A percentile compares a stretch with the other conserved stretches of the same genome.
phyloP scores from a whole-genome alignment of 139 green algal species.

The Picochlorum sp. region DNA sequence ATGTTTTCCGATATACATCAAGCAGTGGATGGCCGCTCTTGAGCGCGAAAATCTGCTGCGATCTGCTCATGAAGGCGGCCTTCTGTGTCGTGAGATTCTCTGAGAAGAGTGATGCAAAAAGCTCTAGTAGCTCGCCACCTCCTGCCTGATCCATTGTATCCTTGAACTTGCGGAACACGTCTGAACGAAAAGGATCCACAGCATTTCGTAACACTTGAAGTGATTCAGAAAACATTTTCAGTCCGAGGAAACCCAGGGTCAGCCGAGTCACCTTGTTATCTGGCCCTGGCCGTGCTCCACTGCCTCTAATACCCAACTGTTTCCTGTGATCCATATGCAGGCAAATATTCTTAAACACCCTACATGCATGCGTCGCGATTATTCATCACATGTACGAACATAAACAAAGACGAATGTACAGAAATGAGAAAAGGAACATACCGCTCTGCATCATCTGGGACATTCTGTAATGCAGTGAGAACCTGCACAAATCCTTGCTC shows the following conservation, averaged over 20 bases:
- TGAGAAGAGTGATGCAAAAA: constrained; percentile 43
- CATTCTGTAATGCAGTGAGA: constrained; percentile 17
- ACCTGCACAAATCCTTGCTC: constrained; percentile 18
- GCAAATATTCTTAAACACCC: too few species aligned
- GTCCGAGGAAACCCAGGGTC: too few species aligned
- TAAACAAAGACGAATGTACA: too few species aligned
- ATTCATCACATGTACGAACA: too few species aligned
- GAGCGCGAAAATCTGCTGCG: constrained; percentile 68
- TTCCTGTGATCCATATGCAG: too few species aligned
- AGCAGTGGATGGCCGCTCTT: constrained; percentile 56
- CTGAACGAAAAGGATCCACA: too few species aligned
- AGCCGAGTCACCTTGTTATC: too few species aligned
- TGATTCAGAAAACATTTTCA: constrained; percentile 13
- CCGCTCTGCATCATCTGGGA: constrained; percentile 52
- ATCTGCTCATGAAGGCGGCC: constrained; percentile 50
- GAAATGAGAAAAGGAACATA: too few species aligned
- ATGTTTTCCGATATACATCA: constrained; percentile 64
- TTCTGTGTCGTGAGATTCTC: constrained; percentile 38
- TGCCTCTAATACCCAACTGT: too few species aligned
- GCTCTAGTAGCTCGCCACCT: constrained; percentile 23
- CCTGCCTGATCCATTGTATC: constrained; percentile 15
- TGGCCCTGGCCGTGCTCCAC: too few species aligned
- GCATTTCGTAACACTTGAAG: neutral
- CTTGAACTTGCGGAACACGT: neutral
- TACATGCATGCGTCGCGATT: too few species aligned